Percentiles rank a stretch among this genome's conserved stretches.
phyloP scores from a whole-genome alignment of 1,284 basidiomycete genomes.

The Boletus semigastroideus region DNA sequence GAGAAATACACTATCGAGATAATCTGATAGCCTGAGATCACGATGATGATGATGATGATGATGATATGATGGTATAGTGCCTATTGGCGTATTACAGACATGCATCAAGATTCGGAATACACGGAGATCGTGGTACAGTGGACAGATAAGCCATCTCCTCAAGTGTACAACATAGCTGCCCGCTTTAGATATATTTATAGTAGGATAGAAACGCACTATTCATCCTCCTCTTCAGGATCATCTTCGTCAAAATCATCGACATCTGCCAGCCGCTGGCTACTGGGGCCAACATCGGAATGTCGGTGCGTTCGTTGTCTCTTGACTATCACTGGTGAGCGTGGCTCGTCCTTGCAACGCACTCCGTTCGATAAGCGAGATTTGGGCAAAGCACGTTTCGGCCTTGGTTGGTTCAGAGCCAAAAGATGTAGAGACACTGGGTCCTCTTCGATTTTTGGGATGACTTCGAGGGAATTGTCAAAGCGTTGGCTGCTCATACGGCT shows the following conservation, averaged over 20 bases:
- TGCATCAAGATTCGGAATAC: slow-evolving; percentile 8
- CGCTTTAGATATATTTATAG: not conserved
- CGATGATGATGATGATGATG: too few species aligned
- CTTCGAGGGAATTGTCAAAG: slow-evolving; percentile 9
- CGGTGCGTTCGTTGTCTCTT: slow-evolving; percentile 28
- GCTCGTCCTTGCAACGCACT: slow-evolving; percentile 3
- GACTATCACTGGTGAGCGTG: slow-evolving; percentile 1
- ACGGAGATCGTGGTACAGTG: not conserved
- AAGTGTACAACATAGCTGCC: not conserved
- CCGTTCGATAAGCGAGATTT: slow-evolving; percentile 15
- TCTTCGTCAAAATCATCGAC: slow-evolving; percentile 16
- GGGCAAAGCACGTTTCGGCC: slow-evolving; percentile 33
- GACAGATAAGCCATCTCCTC: not conserved
- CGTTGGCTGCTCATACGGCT: slow-evolving; percentile 12
- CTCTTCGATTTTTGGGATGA: slow-evolving; percentile 28
- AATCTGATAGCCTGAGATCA: too few species aligned
- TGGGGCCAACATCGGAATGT: slow-evolving; percentile 17
- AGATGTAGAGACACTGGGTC: slow-evolving; percentile 10
- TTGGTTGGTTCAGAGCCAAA: slow-evolving; percentile 1
- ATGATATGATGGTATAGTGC: too few species aligned
- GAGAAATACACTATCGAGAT: too few species aligned
- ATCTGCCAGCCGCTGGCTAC: slow-evolving; percentile 1
- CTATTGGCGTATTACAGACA: not conserved
- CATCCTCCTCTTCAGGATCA: not conserved
- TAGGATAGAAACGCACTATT: slow-evolving; percentile 5